These are phyloP conservation scores for Cercospora berteroae DNA, from an alignment of 2,329 filamentous ascomycete genomes.

Conservation along the genomic window DNA sequence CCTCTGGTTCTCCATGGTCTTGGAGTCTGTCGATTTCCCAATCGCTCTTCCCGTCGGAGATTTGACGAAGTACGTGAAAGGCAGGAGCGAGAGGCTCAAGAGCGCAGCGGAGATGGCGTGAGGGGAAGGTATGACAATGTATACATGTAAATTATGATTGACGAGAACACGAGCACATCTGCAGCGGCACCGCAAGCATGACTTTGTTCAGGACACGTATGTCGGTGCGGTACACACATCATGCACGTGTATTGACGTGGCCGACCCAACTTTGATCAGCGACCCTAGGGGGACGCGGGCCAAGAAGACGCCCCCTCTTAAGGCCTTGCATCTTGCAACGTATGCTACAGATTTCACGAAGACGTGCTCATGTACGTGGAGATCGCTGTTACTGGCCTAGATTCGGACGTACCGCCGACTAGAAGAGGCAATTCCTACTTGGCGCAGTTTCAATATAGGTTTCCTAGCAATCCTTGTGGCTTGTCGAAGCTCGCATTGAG, in stretches of 20 bases:
- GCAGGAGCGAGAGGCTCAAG: constrained; percentile 21
- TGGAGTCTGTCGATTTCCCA: constrained; percentile 26
- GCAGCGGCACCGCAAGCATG: neutral
- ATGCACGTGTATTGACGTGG: neutral
- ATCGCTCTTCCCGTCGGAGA: constrained; percentile 23
- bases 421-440: neutral
- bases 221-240: neutral
- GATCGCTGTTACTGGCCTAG: neutral
- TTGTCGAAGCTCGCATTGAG: neutral
- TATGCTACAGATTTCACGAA: neutral
- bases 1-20: constrained; percentile 12
- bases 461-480: neutral
- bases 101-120: constrained; percentile 16
- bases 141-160: neutral
- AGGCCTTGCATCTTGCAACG: neutral
- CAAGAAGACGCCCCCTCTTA: neutral
- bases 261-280: neutral
- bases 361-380: neutral
- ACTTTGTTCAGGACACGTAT: neutral
- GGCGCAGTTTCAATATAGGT: neutral
- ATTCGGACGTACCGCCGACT: neutral
- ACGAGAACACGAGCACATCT: neutral
- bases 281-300: neutral
- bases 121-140: neutral
- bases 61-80: constrained; percentile 22